A percentile compares a stretch with the other conserved stretches of the same genome.
phyloP scores from a whole-genome alignment of 495 filamentous ascomycete genomes.

The Lasiosphaeria ovina region DNA sequence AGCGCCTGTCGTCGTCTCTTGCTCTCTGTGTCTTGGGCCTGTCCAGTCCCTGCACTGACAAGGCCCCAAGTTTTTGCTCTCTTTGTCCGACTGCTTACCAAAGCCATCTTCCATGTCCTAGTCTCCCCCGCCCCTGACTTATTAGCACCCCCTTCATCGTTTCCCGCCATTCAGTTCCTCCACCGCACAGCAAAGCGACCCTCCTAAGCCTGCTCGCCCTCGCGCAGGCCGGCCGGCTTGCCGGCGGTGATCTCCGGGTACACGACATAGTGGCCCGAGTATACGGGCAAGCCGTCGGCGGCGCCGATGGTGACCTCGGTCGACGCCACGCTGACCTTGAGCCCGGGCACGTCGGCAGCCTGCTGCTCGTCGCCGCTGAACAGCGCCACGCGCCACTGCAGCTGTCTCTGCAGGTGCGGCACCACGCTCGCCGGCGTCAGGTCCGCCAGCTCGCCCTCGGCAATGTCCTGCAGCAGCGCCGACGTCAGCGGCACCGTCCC shows the following conservation, averaged over 20 bases:
- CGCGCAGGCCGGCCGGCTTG: slow-evolving; percentile 63
- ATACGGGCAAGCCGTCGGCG: slow-evolving; percentile 29
- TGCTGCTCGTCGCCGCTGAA: slow-evolving; percentile 34
- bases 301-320: slow-evolving; percentile 35
- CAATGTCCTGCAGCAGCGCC: slow-evolving; percentile 39
- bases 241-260: slow-evolving; percentile 38
- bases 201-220: slow-evolving; percentile 72
- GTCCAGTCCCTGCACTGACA: no score
- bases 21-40: no score
- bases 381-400: slow-evolving; percentile 37
- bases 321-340: slow-evolving; percentile 36
- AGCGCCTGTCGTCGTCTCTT: no score
- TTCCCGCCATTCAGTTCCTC: background rate
- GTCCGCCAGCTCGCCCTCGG: slow-evolving; percentile 25
- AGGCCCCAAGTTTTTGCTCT: background rate
- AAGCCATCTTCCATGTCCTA: background rate
- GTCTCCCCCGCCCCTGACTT: background rate
- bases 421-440: slow-evolving; percentile 36
- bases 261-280: slow-evolving; percentile 32
- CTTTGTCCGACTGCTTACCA: background rate
- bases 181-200: slow-evolving; percentile 22
- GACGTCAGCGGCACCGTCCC: slow-evolving; percentile 43
- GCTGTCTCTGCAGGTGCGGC: slow-evolving; percentile 32
- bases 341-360: slow-evolving; percentile 29
- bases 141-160: background rate